These are phyloP conservation scores for Chalciporus sphaerocephalus DNA, from an alignment of 768 basidiomycete genomes.

Conservation along the genomic window DNA sequence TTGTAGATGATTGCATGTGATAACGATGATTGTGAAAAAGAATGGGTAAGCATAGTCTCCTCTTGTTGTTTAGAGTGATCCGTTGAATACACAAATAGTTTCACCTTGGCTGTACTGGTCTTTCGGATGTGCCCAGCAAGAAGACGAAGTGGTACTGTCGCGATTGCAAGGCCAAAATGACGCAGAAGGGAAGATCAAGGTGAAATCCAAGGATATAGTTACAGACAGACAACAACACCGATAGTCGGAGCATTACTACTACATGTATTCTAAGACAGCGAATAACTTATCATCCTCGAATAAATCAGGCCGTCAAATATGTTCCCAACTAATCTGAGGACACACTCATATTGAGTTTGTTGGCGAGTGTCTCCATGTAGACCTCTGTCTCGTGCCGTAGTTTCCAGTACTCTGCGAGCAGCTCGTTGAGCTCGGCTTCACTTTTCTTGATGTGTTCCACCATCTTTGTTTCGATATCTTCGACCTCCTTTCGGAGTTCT, in stretches of 20 bases:
- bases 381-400: slow-evolving; percentile 80
- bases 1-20: slow-evolving; percentile 86
- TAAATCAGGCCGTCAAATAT: neutral
- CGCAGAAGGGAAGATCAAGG: slow-evolving; percentile 33
- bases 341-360: slow-evolving; percentile 66
- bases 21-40: slow-evolving; percentile 57
- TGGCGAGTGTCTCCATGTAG: slow-evolving; percentile 83
- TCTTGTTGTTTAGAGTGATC: neutral
- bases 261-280: slow-evolving; percentile 16
- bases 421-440: slow-evolving; percentile 74
- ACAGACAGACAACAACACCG: neutral
- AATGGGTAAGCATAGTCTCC: slow-evolving; percentile 65
- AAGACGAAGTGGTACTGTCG: slow-evolving; percentile 67
- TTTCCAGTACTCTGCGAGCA: slow-evolving; percentile 81
- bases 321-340: slow-evolving; percentile 18
- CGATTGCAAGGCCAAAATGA: slow-evolving; percentile 47
- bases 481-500: slow-evolving; percentile 67
- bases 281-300: slow-evolving; percentile 12
- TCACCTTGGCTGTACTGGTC: slow-evolving; percentile 64
- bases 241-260: slow-evolving; percentile 1
- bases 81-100: slow-evolving; percentile 45
- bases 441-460: slow-evolving; percentile 68
- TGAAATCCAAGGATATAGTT: slow-evolving; percentile 4
- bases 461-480: slow-evolving; percentile 70
- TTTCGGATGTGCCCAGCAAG: slow-evolving; percentile 53